Evolutionary conservation across 2,329 filamentous ascomycete genomes (phyloP).

Genomic region (Pseudocercospora macadamiae): DNA sequence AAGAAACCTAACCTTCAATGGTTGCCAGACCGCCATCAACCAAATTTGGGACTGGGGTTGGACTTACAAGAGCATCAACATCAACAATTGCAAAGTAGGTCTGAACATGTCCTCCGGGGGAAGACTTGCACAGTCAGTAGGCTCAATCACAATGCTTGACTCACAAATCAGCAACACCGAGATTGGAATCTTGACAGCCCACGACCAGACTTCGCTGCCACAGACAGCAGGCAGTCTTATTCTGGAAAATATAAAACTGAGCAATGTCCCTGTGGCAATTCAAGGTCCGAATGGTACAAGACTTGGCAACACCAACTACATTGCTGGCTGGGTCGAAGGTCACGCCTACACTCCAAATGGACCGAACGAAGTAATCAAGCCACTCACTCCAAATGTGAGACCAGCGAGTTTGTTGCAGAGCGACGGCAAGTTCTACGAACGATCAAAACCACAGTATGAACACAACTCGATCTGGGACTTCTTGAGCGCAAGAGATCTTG

Average conservation of each 20-base stretch:
- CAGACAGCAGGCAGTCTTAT: constrained; percentile 55
- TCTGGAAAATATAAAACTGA: constrained; percentile 58
- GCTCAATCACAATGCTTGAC: constrained; percentile 62
- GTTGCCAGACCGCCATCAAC: constrained; percentile 57
- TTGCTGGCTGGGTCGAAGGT: constrained; percentile 49
- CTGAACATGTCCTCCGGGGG: constrained; percentile 54
- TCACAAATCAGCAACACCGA: constrained; percentile 54
- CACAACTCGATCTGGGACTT: constrained; percentile 44
- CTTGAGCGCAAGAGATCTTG: constrained; percentile 46
- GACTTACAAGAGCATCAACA: constrained; percentile 47
- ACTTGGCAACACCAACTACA: constrained; percentile 32
- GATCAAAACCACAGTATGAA: constrained; percentile 60
- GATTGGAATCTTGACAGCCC: constrained; percentile 55
- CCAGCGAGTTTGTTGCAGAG: constrained; percentile 48
- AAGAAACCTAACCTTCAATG: constrained; percentile 58
- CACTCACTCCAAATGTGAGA: constrained; percentile 48
- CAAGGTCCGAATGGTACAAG: constrained; percentile 42
- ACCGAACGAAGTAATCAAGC: constrained; percentile 48
- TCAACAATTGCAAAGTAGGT: constrained; percentile 58
- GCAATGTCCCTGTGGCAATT: constrained; percentile 53
- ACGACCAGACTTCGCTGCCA: constrained; percentile 46
- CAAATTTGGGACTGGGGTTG: constrained; percentile 65
- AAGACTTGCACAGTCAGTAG: constrained; percentile 50
- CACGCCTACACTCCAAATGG: constrained; percentile 50
- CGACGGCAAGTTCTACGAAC: constrained; percentile 53